phyloP scores from a whole-genome alignment of 352 stramenopile genomes.

The Pythium sukuiense region DNA sequence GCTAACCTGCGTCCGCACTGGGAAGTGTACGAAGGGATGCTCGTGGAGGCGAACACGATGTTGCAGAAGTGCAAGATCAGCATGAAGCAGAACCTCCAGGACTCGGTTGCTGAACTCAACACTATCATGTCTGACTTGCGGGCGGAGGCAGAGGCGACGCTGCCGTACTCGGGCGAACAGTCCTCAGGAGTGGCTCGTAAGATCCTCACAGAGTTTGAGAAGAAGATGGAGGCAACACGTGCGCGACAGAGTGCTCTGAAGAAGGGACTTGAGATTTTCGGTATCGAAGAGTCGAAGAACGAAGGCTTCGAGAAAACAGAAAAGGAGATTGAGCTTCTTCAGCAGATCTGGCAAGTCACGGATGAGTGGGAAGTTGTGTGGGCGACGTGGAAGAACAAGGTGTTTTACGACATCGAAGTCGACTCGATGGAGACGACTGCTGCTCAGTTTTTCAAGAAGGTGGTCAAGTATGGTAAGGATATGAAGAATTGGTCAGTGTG shows the following conservation, averaged over 20 bases:
- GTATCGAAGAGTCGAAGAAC: slow-evolving; percentile 87
- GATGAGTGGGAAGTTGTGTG: slow-evolving; percentile 90
- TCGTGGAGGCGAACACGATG: slow-evolving; percentile 86
- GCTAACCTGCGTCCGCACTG: slow-evolving; percentile 70
- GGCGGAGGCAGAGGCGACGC: slow-evolving; percentile 63
- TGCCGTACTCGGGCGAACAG: slow-evolving; percentile 78
- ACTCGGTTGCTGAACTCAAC: slow-evolving; percentile 86
- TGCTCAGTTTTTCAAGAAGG: slow-evolving; percentile 90
- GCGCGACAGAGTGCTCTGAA: slow-evolving; percentile 73
- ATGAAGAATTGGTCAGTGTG: slow-evolving; percentile 93
- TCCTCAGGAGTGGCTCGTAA: slow-evolving; percentile 48
- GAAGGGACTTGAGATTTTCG: slow-evolving; percentile 93
- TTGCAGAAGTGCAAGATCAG: slow-evolving; percentile 93
- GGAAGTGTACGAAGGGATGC: slow-evolving; percentile 84
- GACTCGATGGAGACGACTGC: slow-evolving; percentile 90
- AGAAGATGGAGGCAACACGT: slow-evolving; percentile 83
- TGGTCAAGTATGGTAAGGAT: slow-evolving; percentile 92
- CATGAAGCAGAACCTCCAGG: slow-evolving; percentile 95
- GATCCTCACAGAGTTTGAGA: slow-evolving; percentile 87
- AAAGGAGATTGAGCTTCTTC: slow-evolving; percentile 87
- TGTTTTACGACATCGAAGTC: slow-evolving; percentile 92
- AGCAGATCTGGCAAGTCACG: slow-evolving; percentile 89
- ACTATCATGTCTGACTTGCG: slow-evolving; percentile 81
- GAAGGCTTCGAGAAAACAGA: slow-evolving; percentile 85
- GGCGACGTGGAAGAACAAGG: slow-evolving; percentile 91